Conservation (phyloP, 164 flowering plant genomes). For the Nymphaea thermarum region DNA sequence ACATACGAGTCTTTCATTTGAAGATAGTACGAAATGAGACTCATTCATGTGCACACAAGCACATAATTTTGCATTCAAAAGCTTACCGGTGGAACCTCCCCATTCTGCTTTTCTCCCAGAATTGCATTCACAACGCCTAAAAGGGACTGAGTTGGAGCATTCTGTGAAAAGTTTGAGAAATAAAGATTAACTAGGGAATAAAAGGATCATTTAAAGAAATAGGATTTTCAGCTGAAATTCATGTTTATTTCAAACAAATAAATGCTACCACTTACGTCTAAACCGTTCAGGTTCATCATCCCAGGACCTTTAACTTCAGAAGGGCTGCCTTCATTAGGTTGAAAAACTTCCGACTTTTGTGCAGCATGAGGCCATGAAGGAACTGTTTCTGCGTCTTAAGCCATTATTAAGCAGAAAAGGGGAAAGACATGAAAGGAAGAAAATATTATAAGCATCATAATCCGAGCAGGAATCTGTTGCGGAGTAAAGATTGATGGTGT, state of each 20-base stretch:
- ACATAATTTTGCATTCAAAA: not conserved
- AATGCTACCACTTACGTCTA: slow-evolving; percentile 41
- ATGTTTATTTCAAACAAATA: too few species aligned
- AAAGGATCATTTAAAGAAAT: not conserved
- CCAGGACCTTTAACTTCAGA: slow-evolving; percentile 50
- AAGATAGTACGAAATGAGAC: not conserved
- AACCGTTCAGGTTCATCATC: slow-evolving; percentile 40
- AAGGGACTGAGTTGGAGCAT: slow-evolving; percentile 62
- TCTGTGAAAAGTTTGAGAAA: slow-evolving; percentile 28
- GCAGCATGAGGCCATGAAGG: slow-evolving; percentile 26
- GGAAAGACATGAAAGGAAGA: not conserved
- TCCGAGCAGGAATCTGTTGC: too few species aligned
- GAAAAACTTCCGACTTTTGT: slow-evolving; percentile 30
- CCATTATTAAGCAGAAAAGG: slow-evolving; percentile 1
- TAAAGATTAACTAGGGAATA: not conserved
- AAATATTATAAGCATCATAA: too few species aligned
- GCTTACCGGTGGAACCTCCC: slow-evolving; percentile 71
- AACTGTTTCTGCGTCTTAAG: slow-evolving; percentile 17
- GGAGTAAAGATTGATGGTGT: too few species aligned
- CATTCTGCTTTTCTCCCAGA: slow-evolving; percentile 69
- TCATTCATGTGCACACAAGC: not conserved
- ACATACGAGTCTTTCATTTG: not conserved
- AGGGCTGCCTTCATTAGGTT: slow-evolving; percentile 22
- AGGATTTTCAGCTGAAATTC: not conserved
- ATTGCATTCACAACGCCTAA: slow-evolving; percentile 44